These are phyloP conservation scores for Aspergillus carbonarius DNA, from an alignment of 2,329 filamentous ascomycete species.

Conservation along the genomic window DNA sequence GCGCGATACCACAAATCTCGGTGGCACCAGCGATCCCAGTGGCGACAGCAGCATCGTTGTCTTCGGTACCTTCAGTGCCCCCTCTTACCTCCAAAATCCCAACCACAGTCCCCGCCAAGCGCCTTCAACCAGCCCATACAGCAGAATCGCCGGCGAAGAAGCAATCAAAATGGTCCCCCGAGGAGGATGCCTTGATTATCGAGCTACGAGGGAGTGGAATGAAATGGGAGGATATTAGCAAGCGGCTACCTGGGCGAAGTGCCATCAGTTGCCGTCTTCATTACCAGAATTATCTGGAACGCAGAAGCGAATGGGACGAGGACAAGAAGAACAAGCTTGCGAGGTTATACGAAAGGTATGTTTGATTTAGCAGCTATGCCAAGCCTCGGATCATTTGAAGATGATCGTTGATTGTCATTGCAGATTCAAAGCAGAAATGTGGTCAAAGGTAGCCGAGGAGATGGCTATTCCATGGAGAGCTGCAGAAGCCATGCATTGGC, in stretches of 20 bases:
- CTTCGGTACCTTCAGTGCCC: conserved; percentile 26
- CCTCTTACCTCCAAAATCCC: conserved; percentile 33
- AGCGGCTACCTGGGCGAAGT: conserved; percentile 82
- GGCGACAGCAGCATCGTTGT: conserved; percentile 25
- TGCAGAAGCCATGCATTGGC: conserved; percentile 98
- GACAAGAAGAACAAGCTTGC: conserved; percentile 97
- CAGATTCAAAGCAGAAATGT: conserved; percentile 98
- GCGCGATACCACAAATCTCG: conserved; percentile 28
- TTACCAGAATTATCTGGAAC: conserved; percentile 96
- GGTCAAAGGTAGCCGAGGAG: conserved; percentile 91
- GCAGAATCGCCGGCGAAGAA: conserved; percentile 75
- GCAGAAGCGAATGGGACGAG: conserved; percentile 92
- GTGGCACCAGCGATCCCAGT: conserved; percentile 29
- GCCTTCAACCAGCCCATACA: conserved; percentile 48
- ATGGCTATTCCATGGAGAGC: conserved; percentile 95
- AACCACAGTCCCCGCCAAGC: conserved; percentile 36
- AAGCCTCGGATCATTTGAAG: not conserved
- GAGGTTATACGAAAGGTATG: conserved; percentile 88
- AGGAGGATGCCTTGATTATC: conserved; percentile 92
- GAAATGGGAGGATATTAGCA: conserved; percentile 99
- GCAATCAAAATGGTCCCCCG: conserved; percentile 93
- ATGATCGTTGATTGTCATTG: conserved; percentile 11
- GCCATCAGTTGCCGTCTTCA: conserved; percentile 92
- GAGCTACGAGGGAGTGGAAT: conserved; percentile 85
- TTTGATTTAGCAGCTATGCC: conserved; percentile 14